A percentile compares a stretch with the other conserved stretches of the same genome.
Evolutionary conservation across 306 rosid genomes (phyloP).

Genomic region (Erythrophleum fordii): DNA sequence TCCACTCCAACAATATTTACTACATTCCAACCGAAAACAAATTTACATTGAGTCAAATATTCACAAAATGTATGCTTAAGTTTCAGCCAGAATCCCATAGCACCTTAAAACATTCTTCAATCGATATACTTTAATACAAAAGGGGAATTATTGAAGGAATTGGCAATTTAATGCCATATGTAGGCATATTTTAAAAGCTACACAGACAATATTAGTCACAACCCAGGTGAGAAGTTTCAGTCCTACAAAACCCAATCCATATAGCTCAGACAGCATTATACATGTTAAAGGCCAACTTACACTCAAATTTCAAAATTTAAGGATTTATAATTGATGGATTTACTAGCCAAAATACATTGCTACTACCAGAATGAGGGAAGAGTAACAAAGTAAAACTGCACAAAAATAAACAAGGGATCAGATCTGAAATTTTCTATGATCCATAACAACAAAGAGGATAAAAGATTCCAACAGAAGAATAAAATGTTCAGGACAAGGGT

Average conservation of each 20-base stretch:
- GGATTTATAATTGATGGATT: slow-evolving; percentile 12
- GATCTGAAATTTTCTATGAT: slow-evolving; percentile 38
- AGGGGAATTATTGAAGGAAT: slow-evolving; percentile 11
- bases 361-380: neutral
- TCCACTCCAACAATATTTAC: neutral
- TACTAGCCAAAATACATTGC: slow-evolving; percentile 15
- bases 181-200: slow-evolving; percentile 19
- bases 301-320: slow-evolving; percentile 11
- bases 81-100: neutral
- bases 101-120: neutral
- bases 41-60: slow-evolving; percentile 9
- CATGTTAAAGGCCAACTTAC: neutral
- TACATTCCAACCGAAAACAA: neutral
- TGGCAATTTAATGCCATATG: neutral
- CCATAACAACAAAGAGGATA: slow-evolving; percentile 36
- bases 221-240: slow-evolving; percentile 2
- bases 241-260: slow-evolving; percentile 14
- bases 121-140: neutral
- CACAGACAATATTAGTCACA: neutral
- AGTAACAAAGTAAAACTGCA: slow-evolving; percentile 8
- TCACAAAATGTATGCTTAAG: neutral
- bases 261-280: neutral
- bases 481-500: slow-evolving; percentile 8
- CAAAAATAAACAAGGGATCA: slow-evolving; percentile 30
- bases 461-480: slow-evolving; percentile 34